Base-by-base conservation (phyloP, 2,329 filamentous ascomycete species). In the Phialemoniopsis sp. region DNA sequence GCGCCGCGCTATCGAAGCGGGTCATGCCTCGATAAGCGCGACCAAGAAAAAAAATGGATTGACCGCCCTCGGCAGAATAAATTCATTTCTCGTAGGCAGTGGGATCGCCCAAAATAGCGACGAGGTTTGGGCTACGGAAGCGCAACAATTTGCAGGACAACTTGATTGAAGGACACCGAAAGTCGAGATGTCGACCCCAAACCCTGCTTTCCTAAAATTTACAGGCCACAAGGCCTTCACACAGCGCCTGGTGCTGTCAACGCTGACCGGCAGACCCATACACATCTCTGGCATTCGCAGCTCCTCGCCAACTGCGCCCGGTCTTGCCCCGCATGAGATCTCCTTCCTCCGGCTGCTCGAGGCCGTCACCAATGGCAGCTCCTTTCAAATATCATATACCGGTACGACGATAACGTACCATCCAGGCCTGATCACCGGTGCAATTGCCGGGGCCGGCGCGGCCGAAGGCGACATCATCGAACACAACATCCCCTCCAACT, bases 321-420 rank as follows among this genome's bases (percentile, higher is more conserved):
- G 93, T 54, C 85, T 98, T 39, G 85, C 88, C 39, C 84, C 89
- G 36, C 86, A 95, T 68, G 93, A 98, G 67, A 83, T 97, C 54
- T 97, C 93, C 34, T 91, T 98, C 63, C 78, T 98, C 26, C 90
- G 93, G 41, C 85, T 98, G 14, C 82, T 98, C 56, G 93, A 97
- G 63, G 78, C 88, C 50, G 76, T 98, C 54, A 98, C 93, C 56
- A 98, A 98, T 72, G 93, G 93, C 66, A 87, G 87, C 42, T 82
- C 86, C 40, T 89, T 97, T 67, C 90, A 96, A 56, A 95, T 98
- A 52, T 95, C 89, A 10, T 93, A 95, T 67, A 96, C 89, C 2
- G 93, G 93, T 58, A 97, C 93, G 1, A 90, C 89, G 2, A 78
- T 98, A 40, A 84, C 90, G 29, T 98, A 94, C 67, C 85, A 87